A percentile compares a stretch with the other conserved stretches of the same genome.
These are phyloP conservation scores for Canna indica DNA, from an alignment of 176 grass and related monocot species.

Conservation along the genomic window DNA sequence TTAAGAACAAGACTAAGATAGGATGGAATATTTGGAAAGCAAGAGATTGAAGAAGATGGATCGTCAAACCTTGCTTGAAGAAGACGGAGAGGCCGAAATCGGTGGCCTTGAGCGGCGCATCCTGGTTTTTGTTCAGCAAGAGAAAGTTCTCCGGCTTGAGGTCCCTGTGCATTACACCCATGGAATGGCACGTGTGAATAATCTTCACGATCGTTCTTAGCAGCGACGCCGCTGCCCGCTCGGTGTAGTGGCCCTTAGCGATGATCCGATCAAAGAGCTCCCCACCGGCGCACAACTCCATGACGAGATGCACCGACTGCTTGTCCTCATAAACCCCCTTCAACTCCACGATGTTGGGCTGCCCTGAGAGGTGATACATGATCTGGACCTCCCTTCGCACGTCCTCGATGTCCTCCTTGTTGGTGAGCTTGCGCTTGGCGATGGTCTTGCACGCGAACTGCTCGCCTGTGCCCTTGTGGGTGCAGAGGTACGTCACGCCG, in stretches of 20 bases:
- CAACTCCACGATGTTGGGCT: slow-evolving; percentile 5
- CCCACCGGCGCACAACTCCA: slow-evolving; percentile 12
- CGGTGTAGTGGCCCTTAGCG: slow-evolving; percentile 3
- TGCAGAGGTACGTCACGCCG: slow-evolving; percentile 10
- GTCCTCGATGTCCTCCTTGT: slow-evolving; percentile 5
- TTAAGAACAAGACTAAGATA: too few relatives aligned
- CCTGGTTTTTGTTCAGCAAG: slow-evolving; percentile 4
- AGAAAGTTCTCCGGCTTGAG: slow-evolving; percentile 19
- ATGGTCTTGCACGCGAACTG: slow-evolving; percentile 16
- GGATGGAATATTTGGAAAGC: too few relatives aligned
- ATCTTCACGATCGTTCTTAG: slow-evolving; percentile 1
- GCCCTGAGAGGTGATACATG: slow-evolving; percentile 5
- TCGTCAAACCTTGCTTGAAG: slow-evolving; percentile 7
- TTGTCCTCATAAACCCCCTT: slow-evolving; percentile 9
- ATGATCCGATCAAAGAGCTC: slow-evolving; percentile 12
- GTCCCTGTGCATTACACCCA: slow-evolving; percentile 19
- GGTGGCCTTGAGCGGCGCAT: slow-evolving; percentile 13
- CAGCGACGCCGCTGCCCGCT: background rate
- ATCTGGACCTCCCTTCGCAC: slow-evolving; percentile 9
- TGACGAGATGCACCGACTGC: slow-evolving; percentile 10
- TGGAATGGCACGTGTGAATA: slow-evolving; percentile 2
- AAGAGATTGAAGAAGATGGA: too few relatives aligned
- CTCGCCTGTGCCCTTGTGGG: slow-evolving; percentile 9
- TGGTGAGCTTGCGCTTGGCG: slow-evolving; percentile 8
- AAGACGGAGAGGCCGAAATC: slow-evolving; percentile 17